Percentiles rank a stretch among this genome's conserved stretches.
These are phyloP conservation scores for Ogataea methylovora DNA, from an alignment of 805 yeast genomes.

Conservation along the genomic window DNA sequence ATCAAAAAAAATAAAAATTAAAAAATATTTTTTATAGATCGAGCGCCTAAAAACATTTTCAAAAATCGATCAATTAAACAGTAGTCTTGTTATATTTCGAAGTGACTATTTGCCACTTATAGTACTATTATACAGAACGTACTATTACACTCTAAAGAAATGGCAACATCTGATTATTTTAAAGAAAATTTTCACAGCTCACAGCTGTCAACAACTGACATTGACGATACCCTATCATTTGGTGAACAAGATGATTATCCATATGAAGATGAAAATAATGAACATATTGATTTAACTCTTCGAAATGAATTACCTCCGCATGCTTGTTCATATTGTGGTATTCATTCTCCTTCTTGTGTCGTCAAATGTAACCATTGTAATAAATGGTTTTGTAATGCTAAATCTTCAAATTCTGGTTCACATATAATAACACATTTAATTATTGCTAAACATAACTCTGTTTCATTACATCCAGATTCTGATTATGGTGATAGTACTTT, in stretches of 20 bases:
- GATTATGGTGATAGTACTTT: conserved; percentile 81
- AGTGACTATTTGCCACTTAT: too few relatives aligned
- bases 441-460: conserved; percentile 65
- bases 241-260: not conserved
- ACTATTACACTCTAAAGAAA: too few relatives aligned
- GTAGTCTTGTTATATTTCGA: too few relatives aligned
- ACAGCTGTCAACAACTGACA: not conserved
- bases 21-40: too few relatives aligned
- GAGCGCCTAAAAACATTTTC: too few relatives aligned
- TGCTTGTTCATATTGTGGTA: conserved; percentile 66
- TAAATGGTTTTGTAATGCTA: conserved; percentile 86
- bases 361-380: conserved; percentile 71
- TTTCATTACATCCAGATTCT: conserved; percentile 70
- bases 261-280: not conserved
- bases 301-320: conserved; percentile 16
- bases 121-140: too few relatives aligned
- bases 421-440: conserved; percentile 86
- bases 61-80: too few relatives aligned
- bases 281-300: not conserved
- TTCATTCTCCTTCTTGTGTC: conserved; percentile 54
- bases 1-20: too few relatives aligned
- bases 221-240: not conserved
- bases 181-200: too few relatives aligned
- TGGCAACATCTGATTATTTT: too few relatives aligned
- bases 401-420: conserved; percentile 44